A percentile compares a stretch with the other conserved stretches of the same genome.
Evolutionary conservation across 2,329 filamentous ascomycete species (phyloP).

Genomic region (Chaetothyriales sp.): DNA sequence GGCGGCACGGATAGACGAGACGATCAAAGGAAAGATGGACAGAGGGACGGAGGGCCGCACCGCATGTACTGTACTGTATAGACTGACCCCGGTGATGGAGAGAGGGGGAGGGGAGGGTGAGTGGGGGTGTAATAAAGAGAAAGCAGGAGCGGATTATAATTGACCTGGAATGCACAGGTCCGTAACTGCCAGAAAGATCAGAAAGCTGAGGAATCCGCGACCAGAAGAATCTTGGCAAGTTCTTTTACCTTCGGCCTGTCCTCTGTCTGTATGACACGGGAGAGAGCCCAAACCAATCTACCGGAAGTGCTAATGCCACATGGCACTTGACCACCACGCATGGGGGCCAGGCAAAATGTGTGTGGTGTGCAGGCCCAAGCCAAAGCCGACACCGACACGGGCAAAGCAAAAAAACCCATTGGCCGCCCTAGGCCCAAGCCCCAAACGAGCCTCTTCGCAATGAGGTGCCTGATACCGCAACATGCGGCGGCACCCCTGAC

Average conservation of each 20-base stretch:
- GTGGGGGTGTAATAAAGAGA: background rate
- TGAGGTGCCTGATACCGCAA: too few relatives aligned
- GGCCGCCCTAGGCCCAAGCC: too few relatives aligned
- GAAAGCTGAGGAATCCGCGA: background rate
- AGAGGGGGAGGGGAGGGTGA: too few relatives aligned
- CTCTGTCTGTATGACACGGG: too few relatives aligned
- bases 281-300: background rate
- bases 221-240: background rate
- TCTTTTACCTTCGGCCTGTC: too few relatives aligned
- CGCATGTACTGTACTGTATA: too few relatives aligned
- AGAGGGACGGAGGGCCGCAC: background rate
- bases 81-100: too few relatives aligned
- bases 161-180: background rate
- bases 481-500: background rate
- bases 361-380: too few relatives aligned
- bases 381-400: background rate
- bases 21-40: background rate
- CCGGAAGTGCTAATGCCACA: background rate
- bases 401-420: background rate
- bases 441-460: background rate
- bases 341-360: too few relatives aligned
- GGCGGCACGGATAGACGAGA: background rate
- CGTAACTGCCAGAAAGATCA: background rate
- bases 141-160: background rate
- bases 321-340: background rate